Base-by-base conservation (phyloP, 306 rosid genomes). In the Prunus fruticosa region DNA sequence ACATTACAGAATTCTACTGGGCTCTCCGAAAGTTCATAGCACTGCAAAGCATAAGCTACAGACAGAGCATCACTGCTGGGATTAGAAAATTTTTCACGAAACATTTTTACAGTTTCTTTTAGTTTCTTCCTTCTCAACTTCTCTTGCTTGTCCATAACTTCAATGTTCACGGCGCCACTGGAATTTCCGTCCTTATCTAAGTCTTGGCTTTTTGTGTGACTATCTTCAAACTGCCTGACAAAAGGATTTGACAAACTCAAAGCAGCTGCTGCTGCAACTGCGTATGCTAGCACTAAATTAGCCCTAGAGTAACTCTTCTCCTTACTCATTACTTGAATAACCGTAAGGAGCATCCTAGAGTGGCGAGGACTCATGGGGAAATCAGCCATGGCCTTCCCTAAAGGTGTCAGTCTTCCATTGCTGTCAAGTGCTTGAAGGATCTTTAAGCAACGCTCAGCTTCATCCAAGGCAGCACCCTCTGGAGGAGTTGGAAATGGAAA, bases 341-440 rank as follows among this genome's bases (percentile, higher is more conserved):
- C 84, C 1, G 95, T 90, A 73, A 95, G 93, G 51, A 90, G 87
- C 97, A 95, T 95, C 87, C 92, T 89, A 5, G 98, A 90, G 88
- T 89, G 98, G 76, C 97, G 97, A 60, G 98, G 98, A 86, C 96
- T 92, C 95, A 90, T 84, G 67, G 98, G 98, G 79, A 78, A 94
- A 47, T 72, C 82, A 51, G 97, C 93, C 98, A 92, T 94, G 79
- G 90, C 89, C 87, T 86, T 89, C 68, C 97, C 98, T 67, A 92
- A 75, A 53, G 80, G 67, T 54, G 97, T 94, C 62, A 94, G 78
- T 69, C 83, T 87, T 32, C 90, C 90, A 74, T 80, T 79, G 79
- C 74, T 68, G 81, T 88, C 95, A 75, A 94, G 95, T 72, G 98
- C 98, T 77, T 92, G 96, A 47, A 94, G 97, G 71, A 89, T 88